A percentile compares a stretch with the other conserved stretches of the same genome.
phyloP scores from a whole-genome alignment of 2,329 filamentous ascomycete genomes.

The Colletotrichum eremochloae region DNA sequence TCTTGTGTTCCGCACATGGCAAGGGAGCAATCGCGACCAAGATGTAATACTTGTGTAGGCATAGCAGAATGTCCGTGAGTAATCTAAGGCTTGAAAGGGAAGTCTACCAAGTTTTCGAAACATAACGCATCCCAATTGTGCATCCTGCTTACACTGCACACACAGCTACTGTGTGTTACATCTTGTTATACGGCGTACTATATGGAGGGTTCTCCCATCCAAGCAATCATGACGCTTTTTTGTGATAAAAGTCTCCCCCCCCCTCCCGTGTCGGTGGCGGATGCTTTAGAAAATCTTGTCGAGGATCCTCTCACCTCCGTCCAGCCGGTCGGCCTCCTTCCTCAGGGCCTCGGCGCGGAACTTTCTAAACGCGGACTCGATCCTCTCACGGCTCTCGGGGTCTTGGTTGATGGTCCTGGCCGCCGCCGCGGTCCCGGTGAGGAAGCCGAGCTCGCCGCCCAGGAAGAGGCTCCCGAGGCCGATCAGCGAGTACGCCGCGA shows the following conservation, averaged over 20 bases:
- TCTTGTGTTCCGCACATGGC: neutral
- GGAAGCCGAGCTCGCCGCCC: conserved; percentile 72
- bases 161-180: neutral
- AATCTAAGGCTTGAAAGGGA: neutral
- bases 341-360: conserved; percentile 75
- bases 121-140: neutral
- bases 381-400: conserved; percentile 65
- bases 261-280: neutral
- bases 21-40: neutral
- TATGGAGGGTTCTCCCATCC: no score
- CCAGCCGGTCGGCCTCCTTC: conserved; percentile 68
- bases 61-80: neutral
- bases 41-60: neutral
- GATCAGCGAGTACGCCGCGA: conserved; percentile 74
- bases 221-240: no score
- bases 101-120: neutral
- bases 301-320: conserved; percentile 48
- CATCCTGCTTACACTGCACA: neutral
- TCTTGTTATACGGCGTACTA: no score
- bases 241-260: no score
- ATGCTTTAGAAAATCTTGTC: conserved; percentile 27
- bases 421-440: conserved; percentile 69
- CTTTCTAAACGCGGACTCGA: conserved; percentile 73
- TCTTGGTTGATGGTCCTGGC: conserved; percentile 66
- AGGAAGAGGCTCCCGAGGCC: conserved; percentile 72